Percentiles rank a stretch among this genome's conserved stretches.
phyloP scores from a whole-genome alignment of 768 basidiomycete genomes.

The Grammothele lineata region DNA sequence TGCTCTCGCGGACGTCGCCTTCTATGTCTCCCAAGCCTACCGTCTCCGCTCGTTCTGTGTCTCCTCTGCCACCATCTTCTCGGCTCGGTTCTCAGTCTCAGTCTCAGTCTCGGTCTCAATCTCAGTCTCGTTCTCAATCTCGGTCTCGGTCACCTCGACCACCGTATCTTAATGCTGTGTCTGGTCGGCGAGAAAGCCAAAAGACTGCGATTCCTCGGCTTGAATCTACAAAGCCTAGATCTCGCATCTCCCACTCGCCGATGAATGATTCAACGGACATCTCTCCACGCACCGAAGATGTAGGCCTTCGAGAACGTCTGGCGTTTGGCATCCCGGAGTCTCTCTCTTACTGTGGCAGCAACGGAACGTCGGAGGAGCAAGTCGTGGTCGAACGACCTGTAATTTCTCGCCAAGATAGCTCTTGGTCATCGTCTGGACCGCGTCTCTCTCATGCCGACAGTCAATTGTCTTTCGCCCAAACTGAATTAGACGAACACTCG shows the following conservation, averaged over 20 bases:
- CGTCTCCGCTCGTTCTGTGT: neutral
- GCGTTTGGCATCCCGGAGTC: slow-evolving; percentile 27
- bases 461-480: slow-evolving; percentile 37
- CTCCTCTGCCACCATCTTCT: neutral
- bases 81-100: neutral
- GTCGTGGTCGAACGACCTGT: slow-evolving; percentile 2
- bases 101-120: neutral
- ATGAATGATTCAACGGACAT: too few relatives aligned
- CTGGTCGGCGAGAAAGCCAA: too few relatives aligned
- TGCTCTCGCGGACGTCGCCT: neutral
- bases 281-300: neutral
- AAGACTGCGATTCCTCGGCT: too few relatives aligned
- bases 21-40: too few relatives aligned
- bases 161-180: too few relatives aligned
- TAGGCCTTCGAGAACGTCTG: slow-evolving; percentile 20
- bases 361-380: slow-evolving; percentile 9
- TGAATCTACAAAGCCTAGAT: neutral
- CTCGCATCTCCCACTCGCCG: neutral
- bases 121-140: neutral
- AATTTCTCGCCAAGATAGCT: neutral
- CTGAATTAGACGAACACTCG: slow-evolving; percentile 3
- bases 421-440: neutral
- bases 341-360: slow-evolving; percentile 21
- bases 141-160: too few relatives aligned
- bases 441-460: slow-evolving; percentile 39